Evolutionary conservation across 148 eudicot genomes (phyloP), one percentile per base, ranked within the genome.

Genomic region (Rhododendron griersonianum): DNA sequence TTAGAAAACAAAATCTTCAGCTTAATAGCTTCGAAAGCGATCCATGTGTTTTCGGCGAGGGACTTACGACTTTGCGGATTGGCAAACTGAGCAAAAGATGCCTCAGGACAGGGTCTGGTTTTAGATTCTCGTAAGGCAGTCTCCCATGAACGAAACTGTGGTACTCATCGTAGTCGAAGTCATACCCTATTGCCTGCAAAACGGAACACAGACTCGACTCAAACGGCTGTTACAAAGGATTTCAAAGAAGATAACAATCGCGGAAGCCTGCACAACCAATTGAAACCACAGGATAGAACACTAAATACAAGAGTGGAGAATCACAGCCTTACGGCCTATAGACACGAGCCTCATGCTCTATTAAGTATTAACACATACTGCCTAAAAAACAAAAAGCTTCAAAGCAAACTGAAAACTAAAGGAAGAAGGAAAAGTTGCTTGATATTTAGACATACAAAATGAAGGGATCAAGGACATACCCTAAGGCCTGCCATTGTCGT

Each of bases 401-500:
- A 1, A 67, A 67, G 15, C 5, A 67, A 11, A 11, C 74, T 25
- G 5, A 25, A 65, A 67, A 5, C 45, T 41, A 5, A 41, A 41
- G 45, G 7, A 41, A 5, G 45, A 6, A 41, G 45, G 7, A 41
- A 41, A 41, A 41, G 45, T 10, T 37, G 50, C 41, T 71, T 33
- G 39, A 78, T 8, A 47, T 23, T 15, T 67, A 16, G 7, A 16
- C 23, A 9, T 7, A 39, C 47, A 79, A 53, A 35, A 9, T 39
- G 11, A 63, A 77, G 4, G 81, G 23, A 23, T 69, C n/a, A 59
- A 79, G 59, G 87, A 59, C 91, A 77, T 93, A 96, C 99, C 93
- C 98, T 93, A 44, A 97, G 95, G 65, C 99, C 99, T 2, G 99
- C 99, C 98, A 97, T 92, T 81, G 99, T 97, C 30, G 99, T 97